Percentiles rank a stretch among this genome's conserved stretches.
Evolutionary conservation across 176 grass and related monocot genomes (phyloP).

Genomic region (Cocos nucifera): DNA sequence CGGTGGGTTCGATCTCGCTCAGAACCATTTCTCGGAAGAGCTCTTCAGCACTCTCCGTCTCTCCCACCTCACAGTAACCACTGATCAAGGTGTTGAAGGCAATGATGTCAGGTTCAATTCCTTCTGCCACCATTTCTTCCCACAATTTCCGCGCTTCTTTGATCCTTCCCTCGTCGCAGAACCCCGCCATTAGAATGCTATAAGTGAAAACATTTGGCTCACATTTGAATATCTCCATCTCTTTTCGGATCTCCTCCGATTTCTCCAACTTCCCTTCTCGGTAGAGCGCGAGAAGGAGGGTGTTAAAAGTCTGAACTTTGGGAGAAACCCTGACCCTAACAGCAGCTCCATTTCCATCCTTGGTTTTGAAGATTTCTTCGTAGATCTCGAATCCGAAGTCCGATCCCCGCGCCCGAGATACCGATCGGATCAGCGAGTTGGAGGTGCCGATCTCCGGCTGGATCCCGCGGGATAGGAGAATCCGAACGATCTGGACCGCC

Average conservation of each 20-base stretch:
- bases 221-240: conserved; percentile 37
- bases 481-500: conserved; percentile 6
- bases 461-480: conserved; percentile 13
- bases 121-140: conserved; percentile 39
- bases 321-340: conserved; percentile 16
- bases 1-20: conserved; percentile 29
- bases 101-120: conserved; percentile 29
- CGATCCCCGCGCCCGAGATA: conserved; percentile 6
- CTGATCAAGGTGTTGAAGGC: conserved; percentile 50
- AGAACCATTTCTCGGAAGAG: conserved; percentile 49
- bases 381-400: conserved; percentile 36
- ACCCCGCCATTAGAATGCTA: conserved; percentile 32
- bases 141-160: conserved; percentile 19
- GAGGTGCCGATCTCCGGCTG: conserved; percentile 5
- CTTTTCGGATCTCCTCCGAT: conserved; percentile 18
- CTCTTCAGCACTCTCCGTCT: conserved; percentile 37
- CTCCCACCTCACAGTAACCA: conserved; percentile 29
- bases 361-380: conserved; percentile 22
- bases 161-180: conserved; percentile 22
- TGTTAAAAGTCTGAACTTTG: conserved; percentile 29
- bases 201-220: conserved; percentile 36
- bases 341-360: background rate
- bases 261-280: conserved; percentile 23
- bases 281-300: conserved; percentile 42
- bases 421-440: conserved; percentile 13